Base-by-base conservation (phyloP, 225 moss, liverwort and hornwort genomes). In the Ulota crispa region DNA sequence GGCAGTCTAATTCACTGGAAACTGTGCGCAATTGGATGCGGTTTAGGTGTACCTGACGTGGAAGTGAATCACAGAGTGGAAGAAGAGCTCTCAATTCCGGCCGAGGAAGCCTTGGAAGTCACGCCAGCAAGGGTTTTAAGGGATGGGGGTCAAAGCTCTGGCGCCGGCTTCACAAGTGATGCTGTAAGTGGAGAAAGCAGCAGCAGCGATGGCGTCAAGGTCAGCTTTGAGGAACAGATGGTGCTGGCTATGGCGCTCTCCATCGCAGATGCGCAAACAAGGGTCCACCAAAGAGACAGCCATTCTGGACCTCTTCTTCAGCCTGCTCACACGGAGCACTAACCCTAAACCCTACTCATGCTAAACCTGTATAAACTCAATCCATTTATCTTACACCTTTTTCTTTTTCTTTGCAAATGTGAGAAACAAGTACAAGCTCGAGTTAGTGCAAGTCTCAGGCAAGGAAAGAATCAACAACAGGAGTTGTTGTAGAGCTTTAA, bases 201-300 rank as follows among this genome's bases (percentile, higher is more conserved):
- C 32, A 42, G 42, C 42, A n/a, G n/a, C 34, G 75, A 42, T 50
- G 62, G 61, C 30, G 89, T 84, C 26, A 85, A 86, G 60, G 54
- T 80, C 37, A 89, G 84, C 78, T 88, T 87, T 61, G 88, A 92
- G 75, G 89, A 92, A 26, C 92, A 88, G 75, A 83, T 89, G 92
- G 85, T 89, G 84, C 70, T 89, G 67, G 92, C 88, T 18, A 88
- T 92, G 88, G 89, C 92, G 2, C 84, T 92, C 24, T 92, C 92
- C 3, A 80, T 92, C 66, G 89, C 91, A 7, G 91, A 91, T 68
- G 89, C 80, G 12, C 87, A 85, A 83, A 52, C 85, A 26, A 82
- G 81, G 75, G 81, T 84, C 56, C 76, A 70, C 43, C 80, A 68
- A 23, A 84, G 73, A 20, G 84, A 82, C 68, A 50, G 3, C 68